These are phyloP conservation scores for Wallacemonas sp. DNA, from an alignment of 208 protist genomes.

Conservation along the genomic window DNA sequence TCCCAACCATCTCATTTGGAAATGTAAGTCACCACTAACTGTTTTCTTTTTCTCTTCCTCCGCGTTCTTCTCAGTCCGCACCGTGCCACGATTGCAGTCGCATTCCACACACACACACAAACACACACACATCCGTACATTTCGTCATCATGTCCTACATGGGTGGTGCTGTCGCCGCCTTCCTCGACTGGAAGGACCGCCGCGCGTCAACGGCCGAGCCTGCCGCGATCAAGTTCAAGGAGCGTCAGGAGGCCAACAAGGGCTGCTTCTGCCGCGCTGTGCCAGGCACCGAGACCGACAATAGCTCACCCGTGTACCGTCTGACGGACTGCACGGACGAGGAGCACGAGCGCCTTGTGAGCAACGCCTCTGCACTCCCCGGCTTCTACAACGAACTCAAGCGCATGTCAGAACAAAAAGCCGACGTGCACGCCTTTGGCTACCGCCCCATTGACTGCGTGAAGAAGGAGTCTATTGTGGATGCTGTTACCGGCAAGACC, in stretches of 20 bases:
- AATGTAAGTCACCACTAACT: too few species aligned
- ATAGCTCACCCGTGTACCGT: conserved; percentile 27
- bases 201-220: conserved; percentile 17
- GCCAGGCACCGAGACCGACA: conserved; percentile 22
- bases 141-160: conserved; percentile 3
- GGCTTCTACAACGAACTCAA: conserved; percentile 16
- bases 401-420: conserved; percentile 4
- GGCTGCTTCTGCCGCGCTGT: conserved; percentile 15
- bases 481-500: conserved; percentile 17
- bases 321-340: conserved; percentile 16
- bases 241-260: conserved; percentile 16
- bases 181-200: conserved; percentile 29
- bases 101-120: conserved; percentile 17
- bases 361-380: conserved; percentile 20
- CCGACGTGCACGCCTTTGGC: conserved; percentile 20
- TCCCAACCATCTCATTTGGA: too few species aligned
- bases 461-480: conserved; percentile 23
- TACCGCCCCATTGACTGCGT: conserved; percentile 32
- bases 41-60: background rate
- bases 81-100: background rate
- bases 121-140: background rate
- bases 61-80: background rate
- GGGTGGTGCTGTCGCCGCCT: conserved; percentile 9
- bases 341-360: conserved; percentile 17
- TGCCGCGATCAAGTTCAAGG: conserved; percentile 5